A percentile compares a stretch with the other conserved stretches of the same genome.
These are phyloP conservation scores for Diaporthe velutina DNA, from an alignment of 2,329 filamentous ascomycete genomes.

Conservation along the genomic window DNA sequence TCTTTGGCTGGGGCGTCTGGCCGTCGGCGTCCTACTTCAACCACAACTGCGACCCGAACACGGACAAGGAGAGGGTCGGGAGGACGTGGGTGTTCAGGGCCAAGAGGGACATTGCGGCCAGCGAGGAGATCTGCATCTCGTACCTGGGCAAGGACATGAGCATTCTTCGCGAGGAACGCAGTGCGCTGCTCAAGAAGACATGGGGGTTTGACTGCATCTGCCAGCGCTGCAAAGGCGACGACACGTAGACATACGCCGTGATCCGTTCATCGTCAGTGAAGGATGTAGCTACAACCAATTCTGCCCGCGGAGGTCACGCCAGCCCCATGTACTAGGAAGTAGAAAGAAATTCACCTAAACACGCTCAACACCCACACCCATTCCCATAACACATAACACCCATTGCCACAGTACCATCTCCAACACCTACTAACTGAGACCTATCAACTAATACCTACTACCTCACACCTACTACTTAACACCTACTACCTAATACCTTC, in stretches of 20 bases:
- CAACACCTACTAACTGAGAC: too few relatives aligned
- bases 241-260: neutral
- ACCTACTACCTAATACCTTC: too few relatives aligned
- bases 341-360: neutral
- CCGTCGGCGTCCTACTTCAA: constrained; percentile 38
- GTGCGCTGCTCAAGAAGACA: constrained; percentile 26
- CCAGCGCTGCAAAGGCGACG: constrained; percentile 12
- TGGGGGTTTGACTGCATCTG: constrained; percentile 39
- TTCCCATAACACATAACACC: too few relatives aligned
- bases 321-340: too few relatives aligned
- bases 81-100: constrained; percentile 35
- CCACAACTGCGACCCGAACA: constrained; percentile 37
- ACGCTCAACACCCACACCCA: too few relatives aligned
- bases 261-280: too few relatives aligned
- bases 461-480: too few relatives aligned
- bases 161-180: constrained; percentile 26
- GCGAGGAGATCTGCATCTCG: constrained; percentile 36
- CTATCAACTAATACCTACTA: neutral
- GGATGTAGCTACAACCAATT: too few relatives aligned
- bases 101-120: constrained; percentile 2
- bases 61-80: constrained; percentile 27
- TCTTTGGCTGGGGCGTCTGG: constrained; percentile 38
- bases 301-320: too few relatives aligned
- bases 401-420: too few relatives aligned
- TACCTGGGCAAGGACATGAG: constrained; percentile 36